Evolutionary conservation across 2,329 filamentous ascomycete genomes (phyloP).

Genomic region (Curvularia spicifera): DNA sequence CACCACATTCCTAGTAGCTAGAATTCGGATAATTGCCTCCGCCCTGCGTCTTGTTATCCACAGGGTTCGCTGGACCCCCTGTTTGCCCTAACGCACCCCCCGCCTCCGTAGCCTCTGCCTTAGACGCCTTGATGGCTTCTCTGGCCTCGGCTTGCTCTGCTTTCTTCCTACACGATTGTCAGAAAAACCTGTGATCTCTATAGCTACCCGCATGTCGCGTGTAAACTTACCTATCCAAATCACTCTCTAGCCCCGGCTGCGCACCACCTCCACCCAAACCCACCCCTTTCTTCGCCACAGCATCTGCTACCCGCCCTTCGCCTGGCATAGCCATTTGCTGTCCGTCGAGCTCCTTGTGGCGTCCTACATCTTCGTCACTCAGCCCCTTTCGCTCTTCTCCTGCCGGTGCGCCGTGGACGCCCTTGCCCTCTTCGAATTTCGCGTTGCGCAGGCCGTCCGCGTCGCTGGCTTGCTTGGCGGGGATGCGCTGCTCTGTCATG

Average conservation of each 20-base stretch:
- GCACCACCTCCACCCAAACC: conserved; percentile 45
- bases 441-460: conserved; percentile 49
- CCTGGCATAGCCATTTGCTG: conserved; percentile 58
- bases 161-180: conserved; percentile 52
- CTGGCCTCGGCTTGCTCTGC: conserved; percentile 55
- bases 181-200: conserved; percentile 1
- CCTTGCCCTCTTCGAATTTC: conserved; percentile 37
- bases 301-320: conserved; percentile 53
- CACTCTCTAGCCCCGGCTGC: conserved; percentile 52
- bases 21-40: conserved; percentile 34
- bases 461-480: conserved; percentile 47
- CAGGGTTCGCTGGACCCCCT: conserved; percentile 54
- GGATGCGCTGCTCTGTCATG: conserved; percentile 47
- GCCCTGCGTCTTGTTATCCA: conserved; percentile 25
- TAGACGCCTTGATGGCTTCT: conserved; percentile 50
- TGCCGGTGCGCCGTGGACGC: conserved; percentile 52
- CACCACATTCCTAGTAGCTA: conserved; percentile 16
- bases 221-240: conserved; percentile 51
- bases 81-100: conserved; percentile 54
- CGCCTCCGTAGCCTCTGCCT: conserved; percentile 46
- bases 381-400: conserved; percentile 54
- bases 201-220: not conserved
- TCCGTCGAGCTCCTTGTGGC: conserved; percentile 55
- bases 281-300: conserved; percentile 46
- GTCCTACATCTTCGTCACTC: conserved; percentile 51